Evolutionary conservation across 2,329 filamentous ascomycete species (phyloP).

Genomic region (Sordariomycetes sp.): DNA sequence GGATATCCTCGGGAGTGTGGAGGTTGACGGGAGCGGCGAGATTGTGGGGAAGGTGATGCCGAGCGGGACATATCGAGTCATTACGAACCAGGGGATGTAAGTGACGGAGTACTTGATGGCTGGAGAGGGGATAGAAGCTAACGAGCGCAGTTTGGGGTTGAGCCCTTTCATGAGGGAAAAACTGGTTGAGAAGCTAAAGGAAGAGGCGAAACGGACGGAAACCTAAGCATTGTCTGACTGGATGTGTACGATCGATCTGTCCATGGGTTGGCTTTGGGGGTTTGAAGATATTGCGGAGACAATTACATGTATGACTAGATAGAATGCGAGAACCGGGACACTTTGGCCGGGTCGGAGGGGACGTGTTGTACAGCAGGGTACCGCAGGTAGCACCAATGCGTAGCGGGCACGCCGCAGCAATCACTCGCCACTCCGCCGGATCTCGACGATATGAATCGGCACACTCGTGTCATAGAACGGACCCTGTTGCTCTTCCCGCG

Average conservation of each 20-base stretch:
- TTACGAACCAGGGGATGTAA: constrained; percentile 59
- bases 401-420: neutral
- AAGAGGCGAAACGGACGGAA: constrained; percentile 24
- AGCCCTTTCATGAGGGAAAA: constrained; percentile 42
- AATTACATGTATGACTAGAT: neutral
- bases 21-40: constrained; percentile 46
- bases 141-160: constrained; percentile 33
- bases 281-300: neutral
- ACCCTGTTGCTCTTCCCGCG: constrained; percentile 35
- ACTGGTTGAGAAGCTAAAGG: constrained; percentile 36
- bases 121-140: constrained; percentile 9
- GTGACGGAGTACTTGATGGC: constrained; percentile 17
- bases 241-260: neutral
- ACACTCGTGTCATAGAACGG: constrained; percentile 55
- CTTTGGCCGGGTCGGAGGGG: neutral
- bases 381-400: too few relatives aligned
- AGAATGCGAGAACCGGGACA: neutral
- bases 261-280: neutral
- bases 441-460: constrained; percentile 39
- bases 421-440: neutral
- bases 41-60: constrained; percentile 48
- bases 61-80: constrained; percentile 52
- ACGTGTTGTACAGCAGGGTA: too few relatives aligned
- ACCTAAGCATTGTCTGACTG: neutral
- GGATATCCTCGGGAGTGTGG: constrained; percentile 58